Base-by-base conservation (phyloP, 78 protist species). In the Polysphondylium violaceum region DNA sequence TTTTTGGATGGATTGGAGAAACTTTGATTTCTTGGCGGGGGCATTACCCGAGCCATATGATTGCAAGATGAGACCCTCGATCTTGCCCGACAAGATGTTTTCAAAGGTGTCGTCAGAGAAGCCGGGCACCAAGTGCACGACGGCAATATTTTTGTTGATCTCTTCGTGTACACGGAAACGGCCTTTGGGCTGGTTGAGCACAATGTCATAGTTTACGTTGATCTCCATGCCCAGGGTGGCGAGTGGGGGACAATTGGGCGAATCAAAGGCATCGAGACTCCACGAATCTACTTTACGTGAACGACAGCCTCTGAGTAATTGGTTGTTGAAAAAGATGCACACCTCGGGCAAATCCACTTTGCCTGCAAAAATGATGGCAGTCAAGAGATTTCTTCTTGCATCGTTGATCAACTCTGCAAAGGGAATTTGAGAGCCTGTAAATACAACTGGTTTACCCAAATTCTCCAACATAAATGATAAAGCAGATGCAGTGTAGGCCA, bases 391-490 rank as follows among this genome's bases (percentile, higher is more conserved):
- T n/a, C 89, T 41, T 35, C 73, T 61, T 4, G 86, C 86, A 74
- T 92, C 88, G 53, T 74, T 85, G 35, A 76, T 73, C 1, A 91
- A 51, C 6, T 91, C 92, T 33, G 76, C 90, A 60, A 98, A 51
- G 8, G 99, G 99, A 58, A 94, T 74, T 55, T 74, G 93, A n/a
- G 96, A 64, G n/a, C 98, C 98, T 14, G 98, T 97, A 67, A 97
- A 38, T 53, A 98, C 27, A 4, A 96, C 96, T 17, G 98, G 86
- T 86, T 98, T 98, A 25, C 92, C 87, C 23, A 97, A 75, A 89
- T 95, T 93, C 74, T 93, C 97, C 21, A 98, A 95, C 89, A 95
- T 87, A 88, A 97, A 98, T 27, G 97, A 76, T 33, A 96, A 83
- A 1, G 98, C 98, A 14, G 95, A 69, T 9, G 99, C 97, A 6